Conservation (phyloP, 805 yeast genomes). For the Jamesozyma jinghongensis region DNA sequence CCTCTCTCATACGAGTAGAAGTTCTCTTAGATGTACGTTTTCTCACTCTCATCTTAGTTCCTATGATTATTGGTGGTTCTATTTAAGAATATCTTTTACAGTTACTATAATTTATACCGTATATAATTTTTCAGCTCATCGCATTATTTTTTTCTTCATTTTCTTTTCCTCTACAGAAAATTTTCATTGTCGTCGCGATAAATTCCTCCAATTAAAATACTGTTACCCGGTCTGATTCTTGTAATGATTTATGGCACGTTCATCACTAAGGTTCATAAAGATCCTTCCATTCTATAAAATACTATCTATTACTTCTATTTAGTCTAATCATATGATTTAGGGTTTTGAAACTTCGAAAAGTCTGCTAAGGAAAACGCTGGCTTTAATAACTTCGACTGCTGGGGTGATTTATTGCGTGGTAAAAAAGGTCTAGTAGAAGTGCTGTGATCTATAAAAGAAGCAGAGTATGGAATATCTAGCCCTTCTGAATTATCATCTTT, state of each 20-base stretch:
- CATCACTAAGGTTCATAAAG: no score
- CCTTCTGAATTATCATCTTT: neutral
- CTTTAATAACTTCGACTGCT: slow-evolving; percentile 5
- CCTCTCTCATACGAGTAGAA: slow-evolving; percentile 90
- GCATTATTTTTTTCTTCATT: slow-evolving; percentile 5
- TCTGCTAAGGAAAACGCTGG: slow-evolving; percentile 18
- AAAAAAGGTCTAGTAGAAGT: slow-evolving; percentile 3
- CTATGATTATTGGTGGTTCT: no score
- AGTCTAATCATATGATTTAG: neutral
- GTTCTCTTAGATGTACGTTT: slow-evolving; percentile 76
- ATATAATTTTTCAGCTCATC: slow-evolving; percentile 15
- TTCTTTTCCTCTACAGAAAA: slow-evolving; percentile 1
- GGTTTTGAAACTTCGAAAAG: slow-evolving; percentile 22
- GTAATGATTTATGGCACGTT: no score
- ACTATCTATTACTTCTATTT: no score
- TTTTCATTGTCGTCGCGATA: slow-evolving; percentile 1
- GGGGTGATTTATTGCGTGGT: slow-evolving; percentile 1
- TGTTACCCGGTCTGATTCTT: neutral
- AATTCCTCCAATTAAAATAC: no score
- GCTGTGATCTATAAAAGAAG: neutral
- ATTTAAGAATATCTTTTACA: no score
- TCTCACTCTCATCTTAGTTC: slow-evolving; percentile 37
- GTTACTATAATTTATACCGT: neutral
- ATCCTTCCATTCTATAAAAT: no score
- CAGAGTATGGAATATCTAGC: neutral